Base-by-base conservation (phyloP, 1,284 basidiomycete genomes). In the Rhizoctonia solani region DNA sequence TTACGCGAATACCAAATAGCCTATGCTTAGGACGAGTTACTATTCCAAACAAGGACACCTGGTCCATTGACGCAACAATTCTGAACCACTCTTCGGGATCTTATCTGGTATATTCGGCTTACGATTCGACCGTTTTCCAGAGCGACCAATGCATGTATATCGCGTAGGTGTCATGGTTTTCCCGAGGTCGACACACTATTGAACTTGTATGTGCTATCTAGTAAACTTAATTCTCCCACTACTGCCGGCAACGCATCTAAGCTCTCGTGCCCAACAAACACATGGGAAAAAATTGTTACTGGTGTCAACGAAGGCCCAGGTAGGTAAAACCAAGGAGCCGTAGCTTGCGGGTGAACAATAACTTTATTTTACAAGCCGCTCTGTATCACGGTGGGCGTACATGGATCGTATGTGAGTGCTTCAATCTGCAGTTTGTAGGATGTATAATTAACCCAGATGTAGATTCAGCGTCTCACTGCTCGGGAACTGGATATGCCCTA, bases 71-170 rank as follows among this genome's bases (percentile, higher is more conserved):
- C 65, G 74, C 72, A 9, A 78, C 77, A 0, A 69, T 79, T 8
- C 69, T 79, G 29, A 69, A 77, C 54, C 41, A 74, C 21, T 71
- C 72, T 21, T 53, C 70, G 0, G 75, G 69, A 25, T 68, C 72
- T 3, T 79, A 79, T 54, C 69, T 79, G n/a, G 75, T 79, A 1
- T 79, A 76, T 66, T 77, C 77, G 2, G 74, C 73, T 49, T 78
- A 73, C 73, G 76, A 78, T 67, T 75, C n/a, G n/a, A n/a, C n/a
- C n/a, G n/a, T n/a, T n/a, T n/a, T n/a, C n/a, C n/a, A 75, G 8
- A 67, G 68, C 44, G 69, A 76, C 50, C 78, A 79, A 72, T 78
- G 76, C 56, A 70, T 79, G 9, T 79, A 66, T 23, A 78, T 79
- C 56, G 73, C 77, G 74, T 75, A 68, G 54, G 73, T 68, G 11